Evolutionary conservation across 139 green algal genomes (phyloP), one percentile per base, ranked within the genome.

Genomic region (Parachlorella kessleri): DNA sequence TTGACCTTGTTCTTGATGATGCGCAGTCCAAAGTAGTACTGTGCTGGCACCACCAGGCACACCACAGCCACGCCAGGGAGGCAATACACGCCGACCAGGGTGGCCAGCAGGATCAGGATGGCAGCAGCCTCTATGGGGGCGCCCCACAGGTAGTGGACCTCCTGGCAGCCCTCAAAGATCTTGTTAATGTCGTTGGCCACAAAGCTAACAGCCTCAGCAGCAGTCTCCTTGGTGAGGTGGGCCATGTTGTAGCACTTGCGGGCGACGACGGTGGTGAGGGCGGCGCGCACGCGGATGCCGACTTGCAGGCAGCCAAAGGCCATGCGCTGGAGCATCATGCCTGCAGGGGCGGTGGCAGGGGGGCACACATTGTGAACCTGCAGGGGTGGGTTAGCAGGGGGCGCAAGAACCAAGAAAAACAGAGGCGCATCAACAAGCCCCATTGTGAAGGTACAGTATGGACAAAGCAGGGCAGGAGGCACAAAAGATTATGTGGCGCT

Each of bases 101-200:
- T 80, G 41, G 79, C 82, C 42, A 92, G 81, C 59, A 92, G 85
- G 14, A 63, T 78, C 30, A 92, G 82, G 75, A 92, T 92, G 78
- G 84, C 85, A 23, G 67, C 78, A 23, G 88, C 88, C 79, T 92
- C 88, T 18, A 90, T 74, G 28, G 88, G 88, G 7, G 84, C 82
- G 30, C 84, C 87, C 75, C 88, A 92, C 66, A 92, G 84, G 82
- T 90, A 92, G 80, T 92, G 88, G 24, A 92, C 78, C 86, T 92
- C 88, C 86, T 91, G 77, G 65, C 91, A 79, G 41, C 89, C 89
- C 55, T 92, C 86, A 54, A 88, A 91, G 33, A 93, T 74, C 84
- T 93, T 93, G 76, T 79, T 83, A 76, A 92, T 87, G 72, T 92
- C 88, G 33, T 70, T 83, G 36, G 86, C 81, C 39, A 91, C 82